phyloP scores from a whole-genome alignment of 2,329 filamentous ascomycete species.

The Fusarium sp. region DNA sequence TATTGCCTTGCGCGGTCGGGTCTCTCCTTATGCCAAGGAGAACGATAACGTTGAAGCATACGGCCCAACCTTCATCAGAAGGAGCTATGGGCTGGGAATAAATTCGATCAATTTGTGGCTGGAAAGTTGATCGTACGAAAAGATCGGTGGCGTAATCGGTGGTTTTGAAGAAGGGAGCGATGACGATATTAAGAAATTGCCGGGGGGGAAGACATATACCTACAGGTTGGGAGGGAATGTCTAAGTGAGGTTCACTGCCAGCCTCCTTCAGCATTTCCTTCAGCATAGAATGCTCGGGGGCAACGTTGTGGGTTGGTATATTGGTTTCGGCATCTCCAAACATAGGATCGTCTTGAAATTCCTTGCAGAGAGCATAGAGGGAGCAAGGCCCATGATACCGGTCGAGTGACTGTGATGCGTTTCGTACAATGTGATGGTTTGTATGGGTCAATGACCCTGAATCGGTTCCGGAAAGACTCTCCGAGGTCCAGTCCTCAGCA shows the following conservation, averaged over 20 bases:
- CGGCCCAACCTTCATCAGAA: constrained; percentile 43
- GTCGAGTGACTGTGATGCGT: constrained; percentile 34
- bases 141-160: constrained; percentile 44
- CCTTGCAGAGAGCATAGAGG: constrained; percentile 43
- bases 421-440: constrained; percentile 39
- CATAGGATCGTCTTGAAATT: constrained; percentile 39
- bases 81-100: constrained; percentile 38
- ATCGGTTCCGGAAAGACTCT: constrained; percentile 6
- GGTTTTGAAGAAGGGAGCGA: constrained; percentile 43
- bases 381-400: constrained; percentile 44
- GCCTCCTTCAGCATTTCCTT: constrained; percentile 42
- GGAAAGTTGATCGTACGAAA: constrained; percentile 39
- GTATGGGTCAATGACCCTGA: constrained; percentile 4
- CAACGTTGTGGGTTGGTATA: neutral
- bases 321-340: constrained; percentile 16
- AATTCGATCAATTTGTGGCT: constrained; percentile 41
- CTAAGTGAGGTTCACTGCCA: constrained; percentile 37
- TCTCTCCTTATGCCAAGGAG: constrained; percentile 44
- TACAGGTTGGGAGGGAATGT: constrained; percentile 33
- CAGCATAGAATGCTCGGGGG: constrained; percentile 24
- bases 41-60: constrained; percentile 45
- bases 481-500: constrained; percentile 15
- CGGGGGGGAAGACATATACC: constrained; percentile 40
- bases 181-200: constrained; percentile 44
- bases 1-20: constrained; percentile 37